These are phyloP conservation scores for Leishmania martiniquensis DNA, from an alignment of 208 protist genomes.

Conservation along the genomic window DNA sequence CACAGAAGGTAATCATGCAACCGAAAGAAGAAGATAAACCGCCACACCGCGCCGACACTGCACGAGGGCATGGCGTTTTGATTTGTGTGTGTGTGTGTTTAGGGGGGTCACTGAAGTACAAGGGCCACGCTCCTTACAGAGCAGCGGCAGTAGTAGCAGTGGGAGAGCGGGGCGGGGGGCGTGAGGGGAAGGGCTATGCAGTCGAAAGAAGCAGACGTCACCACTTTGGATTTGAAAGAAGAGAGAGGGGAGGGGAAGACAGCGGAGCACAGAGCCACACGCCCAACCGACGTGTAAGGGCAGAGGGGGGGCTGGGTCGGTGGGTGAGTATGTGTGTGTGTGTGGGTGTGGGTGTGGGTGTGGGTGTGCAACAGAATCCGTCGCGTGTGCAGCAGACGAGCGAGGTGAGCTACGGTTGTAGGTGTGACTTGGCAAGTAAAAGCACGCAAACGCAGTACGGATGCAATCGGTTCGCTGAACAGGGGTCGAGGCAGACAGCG, in stretches of 20 bases:
- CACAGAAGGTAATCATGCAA: slow-evolving; percentile 56
- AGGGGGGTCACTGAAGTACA: too few species aligned
- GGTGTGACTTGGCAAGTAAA: neutral
- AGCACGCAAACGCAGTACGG: neutral
- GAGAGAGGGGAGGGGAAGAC: neutral
- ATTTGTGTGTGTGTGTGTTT: neutral
- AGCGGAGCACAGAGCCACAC: neutral
- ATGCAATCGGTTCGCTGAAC: neutral
- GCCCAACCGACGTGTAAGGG: neutral
- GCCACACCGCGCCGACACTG: neutral
- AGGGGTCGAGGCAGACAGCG: neutral
- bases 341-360: too few species aligned
- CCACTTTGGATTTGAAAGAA: too few species aligned
- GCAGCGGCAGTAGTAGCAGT: too few species aligned
- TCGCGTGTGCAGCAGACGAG: too few species aligned
- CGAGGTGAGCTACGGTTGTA: neutral
- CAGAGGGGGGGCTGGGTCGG: neutral
- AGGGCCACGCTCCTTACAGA: neutral
- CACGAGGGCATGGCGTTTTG: neutral
- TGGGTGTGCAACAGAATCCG: neutral
- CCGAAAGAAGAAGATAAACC: slow-evolving; percentile 30
- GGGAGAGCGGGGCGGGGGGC: too few species aligned
- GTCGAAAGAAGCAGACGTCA: too few species aligned
- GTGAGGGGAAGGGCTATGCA: too few species aligned
- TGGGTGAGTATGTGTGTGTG: neutral